These are phyloP conservation scores for Botrytis tulipae DNA, from an alignment of 2,329 filamentous ascomycete species.

Conservation along the genomic window DNA sequence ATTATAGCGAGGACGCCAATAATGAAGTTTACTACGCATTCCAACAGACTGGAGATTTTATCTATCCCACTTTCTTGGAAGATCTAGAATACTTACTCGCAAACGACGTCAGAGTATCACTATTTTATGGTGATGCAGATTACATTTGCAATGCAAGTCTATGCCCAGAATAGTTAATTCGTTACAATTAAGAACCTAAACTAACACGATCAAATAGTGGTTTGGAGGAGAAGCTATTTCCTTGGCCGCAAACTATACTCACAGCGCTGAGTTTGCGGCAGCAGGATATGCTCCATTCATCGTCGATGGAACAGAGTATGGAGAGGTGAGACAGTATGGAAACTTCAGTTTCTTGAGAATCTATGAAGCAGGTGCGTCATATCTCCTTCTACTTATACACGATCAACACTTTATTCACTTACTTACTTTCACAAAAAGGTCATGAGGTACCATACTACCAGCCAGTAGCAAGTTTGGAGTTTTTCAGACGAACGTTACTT, in stretches of 20 bases:
- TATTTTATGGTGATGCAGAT: slow-evolving; percentile 56
- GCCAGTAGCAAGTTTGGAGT: slow-evolving; percentile 32
- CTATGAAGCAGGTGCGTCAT: slow-evolving; percentile 31
- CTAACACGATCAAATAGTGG: slow-evolving; percentile 38
- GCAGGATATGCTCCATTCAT: slow-evolving; percentile 57
- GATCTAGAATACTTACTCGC: slow-evolving; percentile 47
- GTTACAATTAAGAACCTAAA: neutral
- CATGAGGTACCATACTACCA: slow-evolving; percentile 34
- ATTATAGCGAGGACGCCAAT: slow-evolving; percentile 30
- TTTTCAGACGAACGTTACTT: slow-evolving; percentile 35
- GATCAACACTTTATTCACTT: neutral
- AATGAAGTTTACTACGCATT: slow-evolving; percentile 47
- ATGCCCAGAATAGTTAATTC: neutral
- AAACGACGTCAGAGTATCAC: slow-evolving; percentile 49
- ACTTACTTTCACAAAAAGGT: slow-evolving; percentile 22
- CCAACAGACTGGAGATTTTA: slow-evolving; percentile 53
- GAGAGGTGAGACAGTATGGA: slow-evolving; percentile 58
- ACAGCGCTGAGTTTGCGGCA: slow-evolving; percentile 48
- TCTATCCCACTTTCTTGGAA: slow-evolving; percentile 57
- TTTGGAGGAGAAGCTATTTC: slow-evolving; percentile 58
- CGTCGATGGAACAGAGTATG: slow-evolving; percentile 53
- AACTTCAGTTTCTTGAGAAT: slow-evolving; percentile 42
- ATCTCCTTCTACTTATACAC: neutral
- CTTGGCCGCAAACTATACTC: slow-evolving; percentile 47
- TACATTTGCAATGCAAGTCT: slow-evolving; percentile 31